These are phyloP conservation scores for Penicillium antarcticum DNA, from an alignment of 495 filamentous ascomycete species.

Conservation along the genomic window DNA sequence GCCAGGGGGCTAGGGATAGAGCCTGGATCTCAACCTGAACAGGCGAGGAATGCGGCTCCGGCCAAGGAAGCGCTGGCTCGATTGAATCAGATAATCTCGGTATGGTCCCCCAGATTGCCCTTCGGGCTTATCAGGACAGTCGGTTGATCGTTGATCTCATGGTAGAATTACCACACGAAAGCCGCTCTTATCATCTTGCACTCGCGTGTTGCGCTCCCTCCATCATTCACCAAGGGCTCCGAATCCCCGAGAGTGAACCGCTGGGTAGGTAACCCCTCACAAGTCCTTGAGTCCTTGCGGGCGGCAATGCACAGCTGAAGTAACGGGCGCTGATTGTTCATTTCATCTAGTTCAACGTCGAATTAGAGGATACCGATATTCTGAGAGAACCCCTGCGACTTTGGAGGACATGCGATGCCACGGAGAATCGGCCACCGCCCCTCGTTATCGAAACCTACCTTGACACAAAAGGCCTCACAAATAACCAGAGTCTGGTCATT, in stretches of 20 bases:
- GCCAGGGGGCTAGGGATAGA: constrained; percentile 41
- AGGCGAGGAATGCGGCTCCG: constrained; percentile 32
- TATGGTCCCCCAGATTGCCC: constrained; percentile 35
- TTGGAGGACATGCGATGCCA: constrained; percentile 75
- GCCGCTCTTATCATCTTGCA: constrained; percentile 81
- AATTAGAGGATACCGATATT: constrained; percentile 86
- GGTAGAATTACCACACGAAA: constrained; percentile 87
- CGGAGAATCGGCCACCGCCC: constrained; percentile 75
- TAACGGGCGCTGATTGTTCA: constrained; percentile 10
- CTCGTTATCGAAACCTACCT: constrained; percentile 89
- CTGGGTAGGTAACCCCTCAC: constrained; percentile 69
- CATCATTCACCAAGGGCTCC: constrained; percentile 54
- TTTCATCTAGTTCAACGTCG: constrained; percentile 76
- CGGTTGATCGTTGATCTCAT: constrained; percentile 7
- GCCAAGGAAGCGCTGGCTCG: constrained; percentile 64
- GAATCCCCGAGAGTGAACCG: constrained; percentile 70
- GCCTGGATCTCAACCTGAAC: constrained; percentile 42
- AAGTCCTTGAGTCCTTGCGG: background rate
- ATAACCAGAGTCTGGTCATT: constrained; percentile 81
- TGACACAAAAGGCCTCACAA: constrained; percentile 74
- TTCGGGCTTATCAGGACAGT: constrained; percentile 1
- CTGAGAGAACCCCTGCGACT: constrained; percentile 73
- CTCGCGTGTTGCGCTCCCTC: constrained; percentile 68
- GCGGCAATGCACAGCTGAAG: background rate
- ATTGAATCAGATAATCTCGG: constrained; percentile 87